These are phyloP conservation scores for Tricholoma bakamatsutake DNA, from an alignment of 768 basidiomycete species.

Conservation along the genomic window DNA sequence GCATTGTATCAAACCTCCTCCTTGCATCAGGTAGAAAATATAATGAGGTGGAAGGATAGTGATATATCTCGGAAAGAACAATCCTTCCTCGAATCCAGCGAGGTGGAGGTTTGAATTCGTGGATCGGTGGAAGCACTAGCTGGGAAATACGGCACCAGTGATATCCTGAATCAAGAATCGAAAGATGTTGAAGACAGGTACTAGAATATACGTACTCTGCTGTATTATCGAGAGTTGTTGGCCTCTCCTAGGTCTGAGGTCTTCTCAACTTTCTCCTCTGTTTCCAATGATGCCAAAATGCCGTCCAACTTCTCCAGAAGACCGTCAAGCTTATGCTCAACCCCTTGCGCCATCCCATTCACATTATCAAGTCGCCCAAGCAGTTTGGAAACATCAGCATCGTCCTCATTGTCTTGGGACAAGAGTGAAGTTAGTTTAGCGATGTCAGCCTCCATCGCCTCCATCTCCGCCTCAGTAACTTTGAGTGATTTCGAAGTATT, in stretches of 20 bases:
- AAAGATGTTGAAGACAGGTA: not conserved
- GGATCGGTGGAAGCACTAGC: not conserved
- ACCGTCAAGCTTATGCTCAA: conserved; percentile 59
- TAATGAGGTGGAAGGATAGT: not conserved
- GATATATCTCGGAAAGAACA: not conserved
- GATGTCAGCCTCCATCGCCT: conserved; percentile 32
- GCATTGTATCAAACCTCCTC: not conserved
- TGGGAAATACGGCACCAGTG: not conserved
- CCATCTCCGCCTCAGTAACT: not conserved
- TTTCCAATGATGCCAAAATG: conserved; percentile 42
- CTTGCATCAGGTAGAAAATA: not conserved
- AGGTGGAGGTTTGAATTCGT: not conserved
- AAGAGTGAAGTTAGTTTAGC: conserved; percentile 26
- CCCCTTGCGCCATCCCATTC: conserved; percentile 50
- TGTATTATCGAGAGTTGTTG: not conserved
- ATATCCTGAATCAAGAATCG: not conserved
- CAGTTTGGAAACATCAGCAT: conserved; percentile 43
- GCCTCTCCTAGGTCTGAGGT: not conserved
- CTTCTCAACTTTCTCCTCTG: not conserved
- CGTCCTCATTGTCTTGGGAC: conserved; percentile 29
- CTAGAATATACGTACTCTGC: not conserved
- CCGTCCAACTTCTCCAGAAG: conserved; percentile 54
- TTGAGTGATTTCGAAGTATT: conserved; percentile 2
- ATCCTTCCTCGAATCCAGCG: not conserved
- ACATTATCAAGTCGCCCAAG: conserved; percentile 51